Percentiles rank a stretch among this genome's conserved stretches.
Evolutionary conservation across 192 early-diverging fungal species (phyloP).

Genomic region (Coemansia sp.): DNA sequence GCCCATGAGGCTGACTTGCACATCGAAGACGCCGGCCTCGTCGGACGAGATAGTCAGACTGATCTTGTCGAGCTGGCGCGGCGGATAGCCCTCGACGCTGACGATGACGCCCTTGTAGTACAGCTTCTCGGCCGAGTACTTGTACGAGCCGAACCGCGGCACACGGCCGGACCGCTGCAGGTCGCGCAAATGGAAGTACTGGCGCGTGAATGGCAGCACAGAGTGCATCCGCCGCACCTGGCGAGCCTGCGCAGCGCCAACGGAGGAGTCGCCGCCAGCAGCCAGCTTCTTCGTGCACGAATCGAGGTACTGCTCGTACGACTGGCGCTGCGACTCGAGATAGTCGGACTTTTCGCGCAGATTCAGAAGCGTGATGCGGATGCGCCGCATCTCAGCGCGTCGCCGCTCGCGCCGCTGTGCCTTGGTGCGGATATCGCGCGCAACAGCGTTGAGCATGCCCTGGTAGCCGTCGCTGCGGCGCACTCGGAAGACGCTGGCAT

Average conservation of each 20-base stretch:
- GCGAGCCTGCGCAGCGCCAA: constrained; percentile 60
- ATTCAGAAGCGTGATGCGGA: constrained; percentile 78
- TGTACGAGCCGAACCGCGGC: constrained; percentile 96
- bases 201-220: constrained; percentile 85
- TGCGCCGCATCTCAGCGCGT: constrained; percentile 68
- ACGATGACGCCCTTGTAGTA: constrained; percentile 92
- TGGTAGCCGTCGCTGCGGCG: constrained; percentile 81
- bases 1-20: constrained; percentile 81
- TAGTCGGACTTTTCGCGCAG: constrained; percentile 84
- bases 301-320: constrained; percentile 90
- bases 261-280: constrained; percentile 53
- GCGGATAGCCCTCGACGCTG: constrained; percentile 77
- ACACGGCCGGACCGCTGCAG: constrained; percentile 84
- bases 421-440: constrained; percentile 90
- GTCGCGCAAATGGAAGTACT: constrained; percentile 92
- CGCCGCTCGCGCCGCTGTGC: constrained; percentile 78
- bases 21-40: constrained; percentile 84
- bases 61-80: constrained; percentile 87
- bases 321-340: constrained; percentile 84
- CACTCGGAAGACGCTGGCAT: constrained; percentile 52
- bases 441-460: constrained; percentile 91
- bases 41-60: constrained; percentile 91
- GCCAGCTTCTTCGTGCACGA: constrained; percentile 86
- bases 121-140: constrained; percentile 93
- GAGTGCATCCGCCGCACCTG: constrained; percentile 53